Evolutionary conservation across 192 early-diverging fungal species (phyloP).

Genomic region (Thamnidium elegans): DNA sequence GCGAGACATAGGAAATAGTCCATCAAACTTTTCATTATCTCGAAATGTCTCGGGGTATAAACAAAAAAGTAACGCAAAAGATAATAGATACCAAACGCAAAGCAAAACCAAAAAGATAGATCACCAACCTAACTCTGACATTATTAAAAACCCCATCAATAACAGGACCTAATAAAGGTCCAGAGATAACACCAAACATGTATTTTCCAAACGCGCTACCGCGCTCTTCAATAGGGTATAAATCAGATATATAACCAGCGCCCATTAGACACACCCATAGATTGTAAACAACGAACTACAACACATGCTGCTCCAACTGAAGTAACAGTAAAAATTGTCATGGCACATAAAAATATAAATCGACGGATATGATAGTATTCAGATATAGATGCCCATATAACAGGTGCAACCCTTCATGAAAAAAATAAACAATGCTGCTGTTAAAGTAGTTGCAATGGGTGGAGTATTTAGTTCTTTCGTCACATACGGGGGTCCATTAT

Average conservation of each 20-base stretch:
- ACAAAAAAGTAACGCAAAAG: conserved; percentile 39
- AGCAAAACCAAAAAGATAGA: conserved; percentile 47
- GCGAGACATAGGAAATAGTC: background rate
- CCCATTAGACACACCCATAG: conserved; percentile 39
- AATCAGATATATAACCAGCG: conserved; percentile 31
- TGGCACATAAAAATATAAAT: conserved; percentile 35
- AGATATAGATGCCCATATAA: conserved; percentile 41
- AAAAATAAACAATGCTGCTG: conserved; percentile 43
- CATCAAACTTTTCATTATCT: conserved; percentile 17
- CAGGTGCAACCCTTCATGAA: conserved; percentile 45
- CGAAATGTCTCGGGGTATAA: conserved; percentile 48
- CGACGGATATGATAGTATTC: conserved; percentile 44
- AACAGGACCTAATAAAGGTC: conserved; percentile 32
- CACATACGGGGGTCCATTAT: conserved; percentile 22
- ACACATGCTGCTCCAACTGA: conserved; percentile 43
- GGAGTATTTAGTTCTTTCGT: conserved; percentile 39
- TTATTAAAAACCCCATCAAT: conserved; percentile 42
- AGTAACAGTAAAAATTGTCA: conserved; percentile 37
- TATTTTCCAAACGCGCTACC: conserved; percentile 28
- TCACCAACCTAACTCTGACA: conserved; percentile 37
- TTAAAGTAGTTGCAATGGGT: conserved; percentile 37
- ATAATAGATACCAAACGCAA: conserved; percentile 34
- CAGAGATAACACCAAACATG: conserved; percentile 24
- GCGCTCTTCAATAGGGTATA: conserved; percentile 21
- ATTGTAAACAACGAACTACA: conserved; percentile 41